Evolutionary conservation across 345 rosid genomes (phyloP).

Genomic region (rapeseed (Brassica napus)): DNA sequence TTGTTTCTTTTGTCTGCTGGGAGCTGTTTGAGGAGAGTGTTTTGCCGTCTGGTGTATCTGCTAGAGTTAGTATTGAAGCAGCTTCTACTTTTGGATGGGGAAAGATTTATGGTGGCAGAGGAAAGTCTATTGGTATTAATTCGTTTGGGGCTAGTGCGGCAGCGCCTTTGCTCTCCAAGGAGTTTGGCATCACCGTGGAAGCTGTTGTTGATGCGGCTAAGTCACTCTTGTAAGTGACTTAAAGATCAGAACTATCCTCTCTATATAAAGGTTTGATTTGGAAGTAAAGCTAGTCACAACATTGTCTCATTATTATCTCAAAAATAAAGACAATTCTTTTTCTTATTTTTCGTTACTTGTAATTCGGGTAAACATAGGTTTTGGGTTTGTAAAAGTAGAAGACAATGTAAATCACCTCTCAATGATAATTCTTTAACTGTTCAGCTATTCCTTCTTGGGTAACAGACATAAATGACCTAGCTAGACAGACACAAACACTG

Average conservation of each 20-base stretch:
- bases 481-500: too few relatives aligned
- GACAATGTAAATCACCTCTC: too few relatives aligned
- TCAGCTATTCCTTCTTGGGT: too few relatives aligned
- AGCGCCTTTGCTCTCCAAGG: slow-evolving; percentile 70
- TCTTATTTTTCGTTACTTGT: too few relatives aligned
- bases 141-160: slow-evolving; percentile 88
- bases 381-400: too few relatives aligned
- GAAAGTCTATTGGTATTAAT: slow-evolving; percentile 78
- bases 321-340: too few relatives aligned
- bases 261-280: slow-evolving; percentile 3
- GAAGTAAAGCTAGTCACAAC: slow-evolving; percentile 18
- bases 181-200: slow-evolving; percentile 69
- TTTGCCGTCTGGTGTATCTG: slow-evolving; percentile 65
- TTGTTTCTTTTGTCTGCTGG: slow-evolving; percentile 92
- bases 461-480: too few relatives aligned
- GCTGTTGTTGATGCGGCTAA: slow-evolving; percentile 78
- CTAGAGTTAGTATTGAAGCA: slow-evolving; percentile 88
- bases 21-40: slow-evolving; percentile 80
- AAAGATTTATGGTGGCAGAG: slow-evolving; percentile 67
- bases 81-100: slow-evolving; percentile 89
- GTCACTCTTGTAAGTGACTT: slow-evolving; percentile 42
- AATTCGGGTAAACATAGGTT: too few relatives aligned
- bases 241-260: slow-evolving; percentile 8
- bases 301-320: neutral
- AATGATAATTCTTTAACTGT: too few relatives aligned